Evolutionary conservation across 2,329 filamentous ascomycete species (phyloP).

Genomic region (Fusarium foetens): DNA sequence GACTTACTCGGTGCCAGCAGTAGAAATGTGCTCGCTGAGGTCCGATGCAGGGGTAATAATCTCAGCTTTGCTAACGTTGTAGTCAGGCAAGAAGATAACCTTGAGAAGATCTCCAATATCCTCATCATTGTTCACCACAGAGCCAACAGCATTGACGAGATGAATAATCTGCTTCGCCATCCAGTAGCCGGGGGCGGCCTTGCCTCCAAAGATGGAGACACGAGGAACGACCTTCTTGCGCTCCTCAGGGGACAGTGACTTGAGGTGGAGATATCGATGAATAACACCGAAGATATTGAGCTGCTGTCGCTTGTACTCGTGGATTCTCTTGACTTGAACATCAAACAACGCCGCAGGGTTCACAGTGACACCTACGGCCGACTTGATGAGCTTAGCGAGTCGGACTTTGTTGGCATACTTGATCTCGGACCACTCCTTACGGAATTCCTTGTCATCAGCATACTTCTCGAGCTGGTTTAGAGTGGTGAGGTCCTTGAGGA

Average conservation of each 20-base stretch:
- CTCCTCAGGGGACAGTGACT: constrained; percentile 83
- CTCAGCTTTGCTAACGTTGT: constrained; percentile 99
- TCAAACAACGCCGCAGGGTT: constrained; percentile 92
- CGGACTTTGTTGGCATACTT: constrained; percentile 96
- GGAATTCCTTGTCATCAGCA: constrained; percentile 87
- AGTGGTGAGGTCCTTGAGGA: constrained; percentile 88
- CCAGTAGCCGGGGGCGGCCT: constrained; percentile 98
- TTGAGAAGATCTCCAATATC: constrained; percentile 95
- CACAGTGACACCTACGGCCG: constrained; percentile 80
- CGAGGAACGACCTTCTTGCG: constrained; percentile 87
- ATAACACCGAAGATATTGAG: constrained; percentile 99
- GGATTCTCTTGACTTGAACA: constrained; percentile 98
- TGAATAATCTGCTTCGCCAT: constrained; percentile 99
- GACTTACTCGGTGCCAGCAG: constrained; percentile 86
- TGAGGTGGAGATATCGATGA: constrained; percentile 90
- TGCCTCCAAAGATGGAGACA: constrained; percentile 96
- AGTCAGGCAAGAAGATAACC: constrained; percentile 97
- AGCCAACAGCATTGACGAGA: constrained; percentile 89
- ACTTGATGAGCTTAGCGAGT: constrained; percentile 90
- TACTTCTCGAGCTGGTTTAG: constrained; percentile 87
- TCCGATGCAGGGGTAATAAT: constrained; percentile 95
- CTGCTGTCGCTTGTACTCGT: constrained; percentile 99
- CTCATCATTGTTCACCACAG: constrained; percentile 89
- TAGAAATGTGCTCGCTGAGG: constrained; percentile 98
- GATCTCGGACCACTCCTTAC: constrained; percentile 94